Evolutionary conservation across 169 alveolate species (phyloP), one percentile per base, ranked within the genome.

Genomic region (Babesia caballi): DNA sequence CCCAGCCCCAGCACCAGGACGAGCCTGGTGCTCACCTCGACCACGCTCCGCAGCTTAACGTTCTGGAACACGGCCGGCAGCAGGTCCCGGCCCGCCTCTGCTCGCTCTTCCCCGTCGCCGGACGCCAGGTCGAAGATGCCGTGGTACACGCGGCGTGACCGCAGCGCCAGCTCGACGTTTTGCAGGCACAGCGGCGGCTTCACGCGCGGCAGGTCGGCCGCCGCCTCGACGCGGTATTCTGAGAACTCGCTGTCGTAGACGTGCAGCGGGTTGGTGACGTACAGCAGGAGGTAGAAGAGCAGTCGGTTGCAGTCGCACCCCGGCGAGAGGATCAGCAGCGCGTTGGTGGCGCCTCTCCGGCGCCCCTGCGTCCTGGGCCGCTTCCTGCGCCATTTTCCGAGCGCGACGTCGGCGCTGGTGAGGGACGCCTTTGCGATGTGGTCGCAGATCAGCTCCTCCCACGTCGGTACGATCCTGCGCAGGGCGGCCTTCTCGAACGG

Each of bases 401-500:
- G 53, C 1, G 41, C 25, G 4, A 68, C 19, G n/a, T 49, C 67
- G 46, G 68, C 57, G 11, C 57, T 21, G 32, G 46, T 46, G 27
- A 32, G 27, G 36, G 60, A 19, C 40, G 71, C 68, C 50, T 30
- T 38, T 17, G 6, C 82, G 58, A 56, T 66, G 30, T 70, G 33
- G 30, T 35, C 35, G 54, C 83, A 54, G 32, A 69, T 17, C 44
- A 71, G 47, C 54, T 69, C 88, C 63, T 71, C 46, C 88, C 88
- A 81, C 33, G 88, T 70, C 21, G 83, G 83, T 30, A 81, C 80
- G 12, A 58, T 30, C 30, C 84, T 69, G 32, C 84, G 56, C 38
- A 81, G 66, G 32, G 71, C 63, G 27, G 61, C 83, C 84, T 81
- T 81, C 65, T 81, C 88, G 41, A 33, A 81, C 38, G 73, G 68